phyloP scores from a whole-genome alignment of 768 basidiomycete genomes.

The Russula abietina region DNA sequence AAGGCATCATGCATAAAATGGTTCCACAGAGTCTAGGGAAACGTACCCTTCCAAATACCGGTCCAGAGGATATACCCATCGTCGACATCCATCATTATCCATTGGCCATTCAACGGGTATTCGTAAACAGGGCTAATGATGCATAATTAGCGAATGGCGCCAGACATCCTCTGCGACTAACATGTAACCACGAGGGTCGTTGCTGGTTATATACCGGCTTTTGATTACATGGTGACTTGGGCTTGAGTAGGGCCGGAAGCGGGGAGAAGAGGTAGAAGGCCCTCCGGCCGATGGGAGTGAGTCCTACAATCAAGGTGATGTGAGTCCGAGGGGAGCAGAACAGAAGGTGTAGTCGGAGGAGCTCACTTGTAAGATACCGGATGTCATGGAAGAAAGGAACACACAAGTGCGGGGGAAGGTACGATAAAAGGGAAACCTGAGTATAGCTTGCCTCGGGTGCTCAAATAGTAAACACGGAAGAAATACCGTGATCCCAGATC shows the following conservation, averaged over 20 bases:
- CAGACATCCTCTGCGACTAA: slow-evolving; percentile 34
- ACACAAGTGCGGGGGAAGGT: slow-evolving; percentile 21
- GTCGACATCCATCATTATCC: slow-evolving; percentile 96
- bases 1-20: not conserved
- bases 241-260: slow-evolving; percentile 65
- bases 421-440: slow-evolving; percentile 21
- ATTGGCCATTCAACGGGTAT: slow-evolving; percentile 82
- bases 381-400: slow-evolving; percentile 29
- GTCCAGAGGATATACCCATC: slow-evolving; percentile 92
- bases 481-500: slow-evolving; percentile 17
- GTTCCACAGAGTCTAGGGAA: not conserved
- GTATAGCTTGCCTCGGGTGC: slow-evolving; percentile 21
- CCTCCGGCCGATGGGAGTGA: slow-evolving; percentile 32
- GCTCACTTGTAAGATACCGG: slow-evolving; percentile 31
- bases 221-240: slow-evolving; percentile 76
- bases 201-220: slow-evolving; percentile 84
- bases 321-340: not conserved
- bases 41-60: slow-evolving; percentile 86
- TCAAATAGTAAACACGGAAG: slow-evolving; percentile 23
- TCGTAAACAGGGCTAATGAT: slow-evolving; percentile 70
- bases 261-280: slow-evolving; percentile 28
- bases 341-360: not conserved
- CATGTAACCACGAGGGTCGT: slow-evolving; percentile 87
- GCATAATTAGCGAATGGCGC: slow-evolving; percentile 10
- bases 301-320: slow-evolving; percentile 27